Conservation (phyloP, 2,329 filamentous ascomycete species). For the Sporothrix luriei region DNA sequence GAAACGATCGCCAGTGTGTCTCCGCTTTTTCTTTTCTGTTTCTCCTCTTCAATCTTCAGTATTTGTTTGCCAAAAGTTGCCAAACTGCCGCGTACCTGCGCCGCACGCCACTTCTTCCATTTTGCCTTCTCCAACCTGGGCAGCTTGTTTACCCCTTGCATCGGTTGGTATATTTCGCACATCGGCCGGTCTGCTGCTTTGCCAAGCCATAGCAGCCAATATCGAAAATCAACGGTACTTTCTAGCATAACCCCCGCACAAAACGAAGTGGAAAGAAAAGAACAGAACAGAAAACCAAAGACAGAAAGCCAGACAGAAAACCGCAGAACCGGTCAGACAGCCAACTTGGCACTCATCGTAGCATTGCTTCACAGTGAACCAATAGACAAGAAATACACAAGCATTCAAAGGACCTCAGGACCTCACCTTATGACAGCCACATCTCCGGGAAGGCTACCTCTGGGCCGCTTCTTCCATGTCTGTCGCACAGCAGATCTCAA, state of each 20-base stretch:
- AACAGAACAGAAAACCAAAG: neutral
- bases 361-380: neutral
- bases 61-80: neutral
- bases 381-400: neutral
- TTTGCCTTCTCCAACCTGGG: conserved; percentile 18
- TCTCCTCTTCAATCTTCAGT: neutral
- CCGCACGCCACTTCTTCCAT: neutral
- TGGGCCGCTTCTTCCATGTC: neutral
- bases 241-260: neutral
- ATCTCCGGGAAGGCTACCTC: neutral
- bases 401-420: no score
- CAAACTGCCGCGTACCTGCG: neutral
- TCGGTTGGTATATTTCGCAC: neutral
- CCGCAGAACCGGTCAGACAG: no score
- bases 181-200: neutral
- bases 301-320: no score
- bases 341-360: no score
- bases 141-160: conserved; percentile 22
- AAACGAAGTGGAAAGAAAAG: neutral
- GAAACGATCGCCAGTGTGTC: conserved; percentile 1
- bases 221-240: neutral
- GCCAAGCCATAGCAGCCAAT: no score
- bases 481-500: neutral
- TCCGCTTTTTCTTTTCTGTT: neutral
- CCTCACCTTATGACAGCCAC: neutral